Evolutionary conservation across 2,329 filamentous ascomycete species (phyloP).

Genomic region (Xylariales sp.): DNA sequence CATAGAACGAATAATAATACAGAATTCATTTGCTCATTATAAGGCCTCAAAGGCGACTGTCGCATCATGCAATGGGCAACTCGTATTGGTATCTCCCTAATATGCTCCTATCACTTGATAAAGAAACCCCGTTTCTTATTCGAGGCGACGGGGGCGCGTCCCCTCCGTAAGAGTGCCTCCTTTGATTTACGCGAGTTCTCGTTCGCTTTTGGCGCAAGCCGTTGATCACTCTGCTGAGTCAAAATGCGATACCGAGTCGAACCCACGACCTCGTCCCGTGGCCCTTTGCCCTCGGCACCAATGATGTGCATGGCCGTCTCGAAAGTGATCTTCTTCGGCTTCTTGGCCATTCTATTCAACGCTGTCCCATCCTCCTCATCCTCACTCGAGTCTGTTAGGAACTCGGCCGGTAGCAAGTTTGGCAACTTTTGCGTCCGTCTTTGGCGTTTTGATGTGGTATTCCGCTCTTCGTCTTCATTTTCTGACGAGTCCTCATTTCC

Average conservation of each 20-base stretch:
- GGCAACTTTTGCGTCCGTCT: slow-evolving; percentile 56
- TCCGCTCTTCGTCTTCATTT: slow-evolving; percentile 39
- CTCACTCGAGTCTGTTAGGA: slow-evolving; percentile 62
- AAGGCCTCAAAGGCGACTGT: background rate
- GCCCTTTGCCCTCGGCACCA: slow-evolving; percentile 53
- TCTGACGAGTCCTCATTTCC: slow-evolving; percentile 23
- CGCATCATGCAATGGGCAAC: background rate
- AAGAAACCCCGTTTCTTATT: slow-evolving; percentile 60
- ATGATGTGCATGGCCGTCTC: slow-evolving; percentile 54
- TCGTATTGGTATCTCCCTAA: slow-evolving; percentile 21
- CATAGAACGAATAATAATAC: slow-evolving; percentile 7
- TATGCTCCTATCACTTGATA: slow-evolving; percentile 46
- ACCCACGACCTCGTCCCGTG: slow-evolving; percentile 62
- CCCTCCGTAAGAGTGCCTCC: slow-evolving; percentile 60
- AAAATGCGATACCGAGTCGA: slow-evolving; percentile 65
- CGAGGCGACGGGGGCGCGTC: slow-evolving; percentile 50
- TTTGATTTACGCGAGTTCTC: slow-evolving; percentile 58
- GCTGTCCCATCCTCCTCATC: slow-evolving; percentile 41
- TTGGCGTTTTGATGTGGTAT: slow-evolving; percentile 43
- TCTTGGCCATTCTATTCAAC: slow-evolving; percentile 42
- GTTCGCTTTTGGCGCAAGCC: slow-evolving; percentile 61
- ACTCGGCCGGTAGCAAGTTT: slow-evolving; percentile 63
- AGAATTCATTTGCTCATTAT: background rate
- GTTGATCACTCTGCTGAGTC: slow-evolving; percentile 56
- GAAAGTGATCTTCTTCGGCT: slow-evolving; percentile 59